These are phyloP conservation scores for Leccinum aurantiacum DNA, from an alignment of 768 basidiomycete species.

Conservation along the genomic window DNA sequence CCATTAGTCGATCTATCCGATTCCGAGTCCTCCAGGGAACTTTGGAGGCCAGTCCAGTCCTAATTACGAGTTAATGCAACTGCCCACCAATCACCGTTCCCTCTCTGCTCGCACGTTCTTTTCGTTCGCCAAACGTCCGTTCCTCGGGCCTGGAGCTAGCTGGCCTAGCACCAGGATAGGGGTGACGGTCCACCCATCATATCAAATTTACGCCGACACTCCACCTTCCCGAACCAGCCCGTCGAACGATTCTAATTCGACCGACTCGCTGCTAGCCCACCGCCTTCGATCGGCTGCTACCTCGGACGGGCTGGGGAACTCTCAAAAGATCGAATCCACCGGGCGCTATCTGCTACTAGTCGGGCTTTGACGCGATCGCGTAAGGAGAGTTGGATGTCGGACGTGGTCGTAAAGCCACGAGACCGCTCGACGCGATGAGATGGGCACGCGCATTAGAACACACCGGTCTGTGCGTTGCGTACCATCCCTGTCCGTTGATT, in stretches of 20 bases:
- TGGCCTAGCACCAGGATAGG: not conserved
- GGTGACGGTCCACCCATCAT: not conserved
- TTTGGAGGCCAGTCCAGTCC: not conserved
- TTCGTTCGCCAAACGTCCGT: not conserved
- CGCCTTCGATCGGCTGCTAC: not conserved
- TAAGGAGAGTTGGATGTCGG: not conserved
- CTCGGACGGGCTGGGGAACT: not conserved
- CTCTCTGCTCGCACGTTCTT: not conserved
- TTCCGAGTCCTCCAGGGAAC: not conserved
- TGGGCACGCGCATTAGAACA: not conserved
- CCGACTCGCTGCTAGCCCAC: not conserved
- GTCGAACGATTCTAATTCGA: not conserved
- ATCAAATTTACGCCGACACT: not conserved
- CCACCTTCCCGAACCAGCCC: not conserved
- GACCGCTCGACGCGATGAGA: not conserved
- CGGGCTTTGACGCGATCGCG: not conserved
- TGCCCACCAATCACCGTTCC: not conserved
- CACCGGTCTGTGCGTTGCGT: not conserved
- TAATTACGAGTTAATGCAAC: not conserved
- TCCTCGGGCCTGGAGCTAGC: not conserved
- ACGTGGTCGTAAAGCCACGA: not conserved
- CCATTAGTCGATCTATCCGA: not conserved
- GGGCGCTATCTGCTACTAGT: not conserved
- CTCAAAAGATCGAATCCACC: not conserved
- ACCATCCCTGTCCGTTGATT: not conserved